Evolutionary conservation across 2,329 filamentous ascomycete species (phyloP).

Genomic region (Dryadomyces sulphureus): DNA sequence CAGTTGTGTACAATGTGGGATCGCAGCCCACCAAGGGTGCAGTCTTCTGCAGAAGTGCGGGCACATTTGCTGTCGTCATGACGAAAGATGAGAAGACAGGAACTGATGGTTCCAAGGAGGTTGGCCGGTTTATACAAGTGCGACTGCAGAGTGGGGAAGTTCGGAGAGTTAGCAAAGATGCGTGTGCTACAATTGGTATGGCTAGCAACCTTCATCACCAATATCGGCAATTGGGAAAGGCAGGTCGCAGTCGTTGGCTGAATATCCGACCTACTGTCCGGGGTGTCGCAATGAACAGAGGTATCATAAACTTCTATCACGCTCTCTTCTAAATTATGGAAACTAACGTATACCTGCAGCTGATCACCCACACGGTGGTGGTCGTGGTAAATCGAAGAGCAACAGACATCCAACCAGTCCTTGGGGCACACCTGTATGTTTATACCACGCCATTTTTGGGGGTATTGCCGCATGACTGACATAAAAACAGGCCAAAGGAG

Average conservation of each 20-base stretch:
- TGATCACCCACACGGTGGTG: constrained; percentile 97
- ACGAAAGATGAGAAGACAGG: constrained; percentile 60
- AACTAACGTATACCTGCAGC: constrained; percentile 26
- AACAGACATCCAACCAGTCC: constrained; percentile 89
- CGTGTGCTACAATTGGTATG: constrained; percentile 86
- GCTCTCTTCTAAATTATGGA: constrained; percentile 23
- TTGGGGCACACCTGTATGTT: constrained; percentile 84
- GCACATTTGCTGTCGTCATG: constrained; percentile 78
- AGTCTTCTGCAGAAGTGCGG: constrained; percentile 88
- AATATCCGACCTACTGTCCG: constrained; percentile 90
- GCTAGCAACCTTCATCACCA: constrained; percentile 89
- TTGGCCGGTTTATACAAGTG: constrained; percentile 68
- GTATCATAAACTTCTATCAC: constrained; percentile 26
- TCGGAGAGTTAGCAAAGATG: constrained; percentile 76
- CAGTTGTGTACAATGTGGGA: constrained; percentile 79
- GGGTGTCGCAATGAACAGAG: constrained; percentile 97
- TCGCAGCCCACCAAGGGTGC: constrained; percentile 58
- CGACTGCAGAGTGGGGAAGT: constrained; percentile 87
- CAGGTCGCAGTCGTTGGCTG: constrained; percentile 82
- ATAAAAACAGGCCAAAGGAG: constrained; percentile 51
- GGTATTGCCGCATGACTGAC: neutral
- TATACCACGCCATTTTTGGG: neutral
- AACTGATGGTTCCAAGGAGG: constrained; percentile 27
- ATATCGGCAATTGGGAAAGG: constrained; percentile 85
- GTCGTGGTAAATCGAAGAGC: constrained; percentile 98